Conservation (phyloP, 2,329 filamentous ascomycete species). For the Curvularia hawaiiensis region DNA sequence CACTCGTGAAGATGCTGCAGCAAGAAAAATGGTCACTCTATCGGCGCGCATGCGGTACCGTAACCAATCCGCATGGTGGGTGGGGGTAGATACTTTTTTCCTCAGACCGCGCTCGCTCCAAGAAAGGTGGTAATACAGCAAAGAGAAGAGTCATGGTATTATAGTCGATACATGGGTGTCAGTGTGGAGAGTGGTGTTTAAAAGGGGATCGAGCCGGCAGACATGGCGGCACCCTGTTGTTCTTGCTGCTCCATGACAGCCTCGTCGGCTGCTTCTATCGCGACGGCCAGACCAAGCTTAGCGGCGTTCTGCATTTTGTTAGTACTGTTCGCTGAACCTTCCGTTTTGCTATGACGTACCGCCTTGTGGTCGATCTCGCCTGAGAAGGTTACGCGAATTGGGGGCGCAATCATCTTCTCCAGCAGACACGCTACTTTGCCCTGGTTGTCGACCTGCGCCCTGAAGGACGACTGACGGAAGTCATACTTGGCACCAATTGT, state of each 20-base stretch:
- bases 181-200: conserved; percentile 33
- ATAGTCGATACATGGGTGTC: conserved; percentile 37
- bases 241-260: conserved; percentile 51
- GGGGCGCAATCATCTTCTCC: conserved; percentile 93
- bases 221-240: conserved; percentile 29
- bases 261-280: conserved; percentile 54
- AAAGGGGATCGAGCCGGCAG: conserved; percentile 47
- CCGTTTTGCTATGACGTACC: conserved; percentile 63
- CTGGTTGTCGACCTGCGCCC: conserved; percentile 92
- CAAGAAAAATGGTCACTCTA: conserved; percentile 12
- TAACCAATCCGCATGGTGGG: conserved; percentile 36
- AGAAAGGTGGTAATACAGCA: conserved; percentile 49
- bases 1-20: conserved; percentile 20
- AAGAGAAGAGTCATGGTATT: conserved; percentile 47
- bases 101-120: conserved; percentile 33
- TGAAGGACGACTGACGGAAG: conserved; percentile 93
- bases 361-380: conserved; percentile 96
- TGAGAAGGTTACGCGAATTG: conserved; percentile 91
- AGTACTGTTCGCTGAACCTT: conserved; percentile 18
- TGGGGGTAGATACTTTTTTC: conserved; percentile 23
- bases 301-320: conserved; percentile 74
- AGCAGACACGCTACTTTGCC: conserved; percentile 91
- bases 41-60: conserved; percentile 24
- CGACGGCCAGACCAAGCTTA: conserved; percentile 93
- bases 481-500: conserved; percentile 97